Base-by-base conservation (phyloP, 129 eudicot genomes). In the Artemisia tridentata region DNA sequence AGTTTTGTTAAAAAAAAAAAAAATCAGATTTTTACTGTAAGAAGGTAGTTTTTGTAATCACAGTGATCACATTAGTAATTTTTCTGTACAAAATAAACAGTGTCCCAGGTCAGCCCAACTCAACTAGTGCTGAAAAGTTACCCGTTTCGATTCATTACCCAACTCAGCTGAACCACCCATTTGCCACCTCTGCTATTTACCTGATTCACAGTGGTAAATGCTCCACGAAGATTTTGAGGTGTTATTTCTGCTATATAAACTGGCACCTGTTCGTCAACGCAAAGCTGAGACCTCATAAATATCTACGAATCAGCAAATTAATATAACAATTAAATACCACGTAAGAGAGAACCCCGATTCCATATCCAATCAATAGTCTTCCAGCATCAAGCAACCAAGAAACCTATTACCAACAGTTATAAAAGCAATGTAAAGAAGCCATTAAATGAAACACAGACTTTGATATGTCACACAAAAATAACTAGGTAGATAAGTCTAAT, bases 231-330 rank as follows among this genome's bases (percentile, higher is more conserved):
- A 74, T 93, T 87, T 83, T 76, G 75, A 11, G 98, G 98, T 52
- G 98, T 85, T 69, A 89, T 85, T 80, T 93, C 98, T 67, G 98
- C 96, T 83, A 87, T 82, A 68, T 89, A 92, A 43, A 89, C 81
- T 6, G 96, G 96, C 72, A 93, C 96, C 96, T 89, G 67, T 69
- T 68, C 3, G 5, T 58, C 34, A 55, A 56, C 60, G 60, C 12
- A 50, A 60, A 31, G 19, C 19, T 60, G 53, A 58, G 62, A 68
- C 21, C 45, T 75, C 50, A 11, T 52, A 31, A 45, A 34, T 58
- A 64, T 60, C 69, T 59, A 60, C 48, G 52, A 76, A 60, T 50
- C 49, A 68, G 11, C 55, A 52, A 57, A 58, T 18, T 38, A 38
- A 38, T 13, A 14, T 5, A 12, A 72, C 13, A 78, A 23, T 61